Conservation (phyloP, 2,329 filamentous ascomycete species). For the Colletotrichum sp. region DNA sequence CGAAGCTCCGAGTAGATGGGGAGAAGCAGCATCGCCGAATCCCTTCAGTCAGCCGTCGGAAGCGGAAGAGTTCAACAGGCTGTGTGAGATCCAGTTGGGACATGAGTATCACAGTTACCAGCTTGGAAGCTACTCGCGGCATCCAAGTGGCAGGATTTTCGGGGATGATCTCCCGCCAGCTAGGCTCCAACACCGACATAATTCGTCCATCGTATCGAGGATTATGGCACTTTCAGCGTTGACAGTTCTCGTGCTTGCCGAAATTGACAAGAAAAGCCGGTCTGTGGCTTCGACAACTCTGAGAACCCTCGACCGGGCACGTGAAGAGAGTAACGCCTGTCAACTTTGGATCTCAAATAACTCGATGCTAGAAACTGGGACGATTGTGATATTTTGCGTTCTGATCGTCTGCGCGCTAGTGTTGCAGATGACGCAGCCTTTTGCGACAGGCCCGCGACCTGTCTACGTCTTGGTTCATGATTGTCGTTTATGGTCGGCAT, state of each 20-base stretch:
- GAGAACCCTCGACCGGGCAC: neutral
- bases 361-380: neutral
- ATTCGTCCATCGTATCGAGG: neutral
- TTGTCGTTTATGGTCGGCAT: slow-evolving; percentile 1
- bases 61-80: neutral
- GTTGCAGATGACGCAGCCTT: neutral
- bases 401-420: neutral
- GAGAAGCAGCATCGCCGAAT: neutral
- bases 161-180: neutral
- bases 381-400: neutral
- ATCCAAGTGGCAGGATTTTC: neutral
- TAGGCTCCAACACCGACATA: neutral
- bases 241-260: neutral
- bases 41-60: neutral
- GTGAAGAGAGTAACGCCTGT: neutral
- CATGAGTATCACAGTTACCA: slow-evolving; percentile 2
- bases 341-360: neutral
- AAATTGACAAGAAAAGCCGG: neutral
- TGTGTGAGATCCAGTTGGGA: neutral
- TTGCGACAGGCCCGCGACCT: neutral
- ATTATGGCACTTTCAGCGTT: neutral
- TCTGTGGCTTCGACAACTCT: neutral
- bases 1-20: neutral
- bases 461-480: slow-evolving; percentile 6
- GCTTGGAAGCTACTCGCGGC: neutral